phyloP scores from a whole-genome alignment of 129 eudicot species.

The Logfia minima region DNA sequence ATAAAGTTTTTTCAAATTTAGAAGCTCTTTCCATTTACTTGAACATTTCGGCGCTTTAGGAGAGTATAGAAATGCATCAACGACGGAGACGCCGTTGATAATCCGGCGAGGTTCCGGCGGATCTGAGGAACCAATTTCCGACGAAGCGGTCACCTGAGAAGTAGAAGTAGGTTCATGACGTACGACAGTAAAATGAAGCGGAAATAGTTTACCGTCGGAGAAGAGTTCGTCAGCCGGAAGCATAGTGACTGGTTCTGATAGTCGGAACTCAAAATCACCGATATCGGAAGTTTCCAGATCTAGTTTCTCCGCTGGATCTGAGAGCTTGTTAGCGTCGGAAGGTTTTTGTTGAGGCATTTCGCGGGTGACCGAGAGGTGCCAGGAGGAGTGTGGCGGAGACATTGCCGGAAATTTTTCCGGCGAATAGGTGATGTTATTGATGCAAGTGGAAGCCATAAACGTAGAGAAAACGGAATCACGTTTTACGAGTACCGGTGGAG shows the following conservation, averaged over 20 bases:
- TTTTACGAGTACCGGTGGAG: constrained; percentile 19
- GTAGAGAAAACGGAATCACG: background rate
- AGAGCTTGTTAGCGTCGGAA: background rate
- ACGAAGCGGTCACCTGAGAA: background rate
- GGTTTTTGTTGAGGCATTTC: background rate
- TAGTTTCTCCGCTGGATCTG: constrained; percentile 22
- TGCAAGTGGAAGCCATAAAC: constrained; percentile 23
- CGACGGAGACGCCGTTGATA: constrained; percentile 23
- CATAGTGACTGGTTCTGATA: constrained; percentile 45
- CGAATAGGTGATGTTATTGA: constrained; percentile 7
- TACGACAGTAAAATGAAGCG: constrained; percentile 33
- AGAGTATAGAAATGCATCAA: constrained; percentile 52
- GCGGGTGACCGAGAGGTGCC: background rate
- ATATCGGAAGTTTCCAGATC: constrained; percentile 9
- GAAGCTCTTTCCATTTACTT: constrained; percentile 63
- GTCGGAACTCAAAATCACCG: constrained; percentile 53
- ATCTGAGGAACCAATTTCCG: background rate
- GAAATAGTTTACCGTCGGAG: constrained; percentile 42
- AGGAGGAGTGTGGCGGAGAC: background rate
- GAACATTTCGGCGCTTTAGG: constrained; percentile 77
- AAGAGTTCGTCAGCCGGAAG: constrained; percentile 61
- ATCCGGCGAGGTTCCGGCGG: constrained; percentile 39
- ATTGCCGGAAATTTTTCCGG: background rate
- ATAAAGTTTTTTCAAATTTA: constrained; percentile 55
- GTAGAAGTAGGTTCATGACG: constrained; percentile 18